Evolutionary conservation across 352 stramenopile species (phyloP).

Genomic region (Plasmopara halstedii): DNA sequence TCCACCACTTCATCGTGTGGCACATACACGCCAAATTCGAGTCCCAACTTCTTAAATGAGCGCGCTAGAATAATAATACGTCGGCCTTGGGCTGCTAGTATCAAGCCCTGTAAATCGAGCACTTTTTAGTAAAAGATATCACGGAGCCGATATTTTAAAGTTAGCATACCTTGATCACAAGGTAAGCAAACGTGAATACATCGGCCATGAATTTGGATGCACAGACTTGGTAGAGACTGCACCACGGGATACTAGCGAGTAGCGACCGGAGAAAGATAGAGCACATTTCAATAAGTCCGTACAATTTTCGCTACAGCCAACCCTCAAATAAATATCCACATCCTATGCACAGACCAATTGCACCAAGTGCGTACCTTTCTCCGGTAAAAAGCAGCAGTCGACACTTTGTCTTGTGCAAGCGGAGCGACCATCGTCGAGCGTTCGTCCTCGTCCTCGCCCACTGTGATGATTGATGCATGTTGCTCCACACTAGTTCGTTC

Average conservation of each 20-base stretch:
- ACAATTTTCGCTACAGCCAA: conserved; percentile 55
- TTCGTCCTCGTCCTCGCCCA: conserved; percentile 3
- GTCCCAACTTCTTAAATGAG: conserved; percentile 48
- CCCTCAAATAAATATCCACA: background rate
- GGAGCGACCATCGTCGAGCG: conserved; percentile 1
- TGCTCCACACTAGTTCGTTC: conserved; percentile 1
- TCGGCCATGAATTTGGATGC: conserved; percentile 67
- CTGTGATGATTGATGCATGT: background rate
- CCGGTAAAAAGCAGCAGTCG: conserved; percentile 48
- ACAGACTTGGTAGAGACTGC: conserved; percentile 68
- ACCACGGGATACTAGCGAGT: conserved; percentile 60
- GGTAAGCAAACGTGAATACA: conserved; percentile 67
- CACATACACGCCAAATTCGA: conserved; percentile 70
- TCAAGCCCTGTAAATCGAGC: conserved; percentile 32
- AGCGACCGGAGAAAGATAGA: conserved; percentile 64
- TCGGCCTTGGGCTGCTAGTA: conserved; percentile 46
- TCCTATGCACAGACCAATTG: background rate
- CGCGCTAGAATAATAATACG: conserved; percentile 40
- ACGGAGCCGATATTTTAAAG: background rate
- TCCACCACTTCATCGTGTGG: conserved; percentile 49
- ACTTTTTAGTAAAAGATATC: background rate
- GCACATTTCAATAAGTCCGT: conserved; percentile 63
- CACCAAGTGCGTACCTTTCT: conserved; percentile 42
- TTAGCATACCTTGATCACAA: conserved; percentile 59
- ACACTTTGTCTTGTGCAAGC: conserved; percentile 19